These are phyloP conservation scores for Fomitopsis serialis DNA, from an alignment of 768 basidiomycete genomes.

Conservation along the genomic window DNA sequence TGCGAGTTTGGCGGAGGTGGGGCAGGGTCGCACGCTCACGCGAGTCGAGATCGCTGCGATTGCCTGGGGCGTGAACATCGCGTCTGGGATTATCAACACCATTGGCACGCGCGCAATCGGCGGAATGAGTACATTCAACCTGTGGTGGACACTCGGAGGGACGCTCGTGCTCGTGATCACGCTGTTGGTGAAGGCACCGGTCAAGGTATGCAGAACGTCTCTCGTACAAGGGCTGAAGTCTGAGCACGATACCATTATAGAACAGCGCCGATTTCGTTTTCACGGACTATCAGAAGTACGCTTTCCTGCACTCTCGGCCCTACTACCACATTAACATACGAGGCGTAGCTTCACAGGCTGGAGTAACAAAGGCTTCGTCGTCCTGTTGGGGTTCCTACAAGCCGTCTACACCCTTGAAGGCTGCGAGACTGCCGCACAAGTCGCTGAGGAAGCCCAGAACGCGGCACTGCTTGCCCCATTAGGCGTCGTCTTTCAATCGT, in stretches of 20 bases:
- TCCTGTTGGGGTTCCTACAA: constrained; percentile 53
- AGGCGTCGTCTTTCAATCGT: constrained; percentile 52
- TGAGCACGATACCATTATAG: constrained; percentile 19
- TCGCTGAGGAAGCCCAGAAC: constrained; percentile 53
- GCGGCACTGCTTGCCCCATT: constrained; percentile 54
- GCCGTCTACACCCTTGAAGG: constrained; percentile 59
- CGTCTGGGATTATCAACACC: constrained; percentile 50
- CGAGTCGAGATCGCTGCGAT: constrained; percentile 46
- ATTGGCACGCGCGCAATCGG: constrained; percentile 53
- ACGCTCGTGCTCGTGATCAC: constrained; percentile 53
- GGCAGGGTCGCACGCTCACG: constrained; percentile 36
- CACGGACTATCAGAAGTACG: constrained; percentile 51
- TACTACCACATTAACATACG: neutral
- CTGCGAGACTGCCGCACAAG: constrained; percentile 59
- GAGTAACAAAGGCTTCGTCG: constrained; percentile 47
- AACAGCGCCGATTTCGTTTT: constrained; percentile 50
- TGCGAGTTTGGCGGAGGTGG: constrained; percentile 49
- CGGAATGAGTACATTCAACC: constrained; percentile 47
- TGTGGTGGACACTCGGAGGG: constrained; percentile 60
- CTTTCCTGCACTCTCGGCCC: neutral
- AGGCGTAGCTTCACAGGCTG: constrained; percentile 48
- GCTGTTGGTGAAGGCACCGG: constrained; percentile 50
- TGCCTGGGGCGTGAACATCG: constrained; percentile 53
- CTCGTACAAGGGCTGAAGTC: no score
- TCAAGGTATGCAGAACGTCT: constrained; percentile 30